Evolutionary conservation across 2,329 filamentous ascomycete species (phyloP), one percentile per base, ranked within the genome.

Genomic region (Aspergillus sergii): DNA sequence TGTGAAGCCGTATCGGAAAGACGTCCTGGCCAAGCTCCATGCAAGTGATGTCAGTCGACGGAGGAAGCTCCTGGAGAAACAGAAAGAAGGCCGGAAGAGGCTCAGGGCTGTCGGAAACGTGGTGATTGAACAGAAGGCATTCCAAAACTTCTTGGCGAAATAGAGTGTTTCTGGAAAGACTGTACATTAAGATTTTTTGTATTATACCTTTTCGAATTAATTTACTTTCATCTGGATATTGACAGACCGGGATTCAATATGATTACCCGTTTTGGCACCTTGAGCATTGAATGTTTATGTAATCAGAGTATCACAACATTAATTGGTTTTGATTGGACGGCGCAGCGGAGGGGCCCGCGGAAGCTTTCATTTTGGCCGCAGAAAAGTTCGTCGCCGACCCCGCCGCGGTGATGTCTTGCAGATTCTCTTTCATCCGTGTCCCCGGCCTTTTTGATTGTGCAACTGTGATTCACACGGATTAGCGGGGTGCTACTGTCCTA

Each of bases 1-100:
- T 0, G 89, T 99, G 76, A 98, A 98, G 82, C 93, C 95, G 0
- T 99, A 96, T 78, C 85, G 95, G 54, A 99, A 99, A 78, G 95
- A 99, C 71, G 95, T 99, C 3, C 80, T 97, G 61, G 90, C 91
- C 9, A 98, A 98, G 79, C 82, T 99, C 61, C 96, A 99, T 75
- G 95, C 95, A 0, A 91, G 91, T 65, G 95, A 99, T 80, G 87
- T 96, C 19, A 88, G 88, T 4, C 83, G 95, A 63, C 86, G 94
- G 43, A 86, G 89, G 72, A 99, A 99, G 79, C 79, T 99, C 68
- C 80, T 99, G 12, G 94, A 98, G 81, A 97, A 94, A 83, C 95
- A 99, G 79, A 99, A 99, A 81, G 94, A 94, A 69, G 95, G 95
- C 0, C 86, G 93, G 61, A 97, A 97, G 86, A 91, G 90, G 78